Evolutionary conservation across 2,329 filamentous ascomycete species (phyloP).

Genomic region (Byssochlamys sp.): DNA sequence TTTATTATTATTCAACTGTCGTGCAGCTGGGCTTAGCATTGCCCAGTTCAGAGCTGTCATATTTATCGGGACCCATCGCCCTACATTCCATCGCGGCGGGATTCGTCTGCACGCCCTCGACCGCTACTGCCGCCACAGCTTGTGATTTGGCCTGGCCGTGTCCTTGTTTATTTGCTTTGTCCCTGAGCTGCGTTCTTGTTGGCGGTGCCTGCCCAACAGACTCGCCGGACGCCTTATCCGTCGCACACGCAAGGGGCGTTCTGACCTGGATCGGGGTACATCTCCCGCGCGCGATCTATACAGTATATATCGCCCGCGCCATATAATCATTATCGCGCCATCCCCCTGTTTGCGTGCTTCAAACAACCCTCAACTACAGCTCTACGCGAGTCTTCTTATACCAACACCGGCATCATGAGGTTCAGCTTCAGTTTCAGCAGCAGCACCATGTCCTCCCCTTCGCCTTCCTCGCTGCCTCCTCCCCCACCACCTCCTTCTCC

Average conservation of each 20-base stretch:
- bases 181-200: neutral
- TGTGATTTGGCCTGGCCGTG: neutral
- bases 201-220: neutral
- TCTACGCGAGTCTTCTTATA: too few species aligned
- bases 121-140: neutral
- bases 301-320: neutral
- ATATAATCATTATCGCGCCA: neutral
- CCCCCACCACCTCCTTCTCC: slow-evolving; percentile 32
- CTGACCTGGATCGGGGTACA: neutral
- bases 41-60: neutral
- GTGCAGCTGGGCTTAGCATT: neutral
- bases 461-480: slow-evolving; percentile 20
- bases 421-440: slow-evolving; percentile 20
- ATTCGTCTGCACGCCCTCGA: neutral
- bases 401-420: slow-evolving; percentile 9
- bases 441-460: slow-evolving; percentile 17
- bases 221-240: neutral
- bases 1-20: neutral
- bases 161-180: neutral
- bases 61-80: neutral
- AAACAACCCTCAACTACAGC: too few species aligned
- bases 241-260: neutral
- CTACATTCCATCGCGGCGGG: neutral
- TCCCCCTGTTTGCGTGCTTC: neutral
- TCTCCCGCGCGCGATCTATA: neutral